phyloP scores from a whole-genome alignment of 2,329 filamentous ascomycete genomes.

The Colletotrichum brevisporum region DNA sequence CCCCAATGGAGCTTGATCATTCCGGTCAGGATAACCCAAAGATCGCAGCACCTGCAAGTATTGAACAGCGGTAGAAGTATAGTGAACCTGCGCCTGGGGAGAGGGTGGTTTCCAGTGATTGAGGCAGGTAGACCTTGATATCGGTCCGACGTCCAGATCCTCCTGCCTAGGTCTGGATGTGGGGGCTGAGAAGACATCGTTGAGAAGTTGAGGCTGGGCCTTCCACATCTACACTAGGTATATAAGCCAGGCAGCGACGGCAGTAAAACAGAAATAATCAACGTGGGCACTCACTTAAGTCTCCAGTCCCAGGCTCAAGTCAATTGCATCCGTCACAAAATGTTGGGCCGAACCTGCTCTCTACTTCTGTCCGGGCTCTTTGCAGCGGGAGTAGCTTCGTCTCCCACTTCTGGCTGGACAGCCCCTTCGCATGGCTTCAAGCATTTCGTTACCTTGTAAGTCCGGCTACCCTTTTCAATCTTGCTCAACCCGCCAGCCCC shows the following conservation, averaged over 20 bases:
- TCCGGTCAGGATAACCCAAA: background rate
- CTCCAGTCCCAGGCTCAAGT: too few species aligned
- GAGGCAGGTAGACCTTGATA: background rate
- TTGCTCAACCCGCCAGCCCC: background rate
- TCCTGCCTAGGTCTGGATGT: too few species aligned
- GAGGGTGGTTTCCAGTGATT: background rate
- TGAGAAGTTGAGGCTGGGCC: too few species aligned
- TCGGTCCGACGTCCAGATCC: too few species aligned
- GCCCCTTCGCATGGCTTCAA: background rate
- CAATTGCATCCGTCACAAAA: too few species aligned
- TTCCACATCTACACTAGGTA: too few species aligned
- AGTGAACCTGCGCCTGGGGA: background rate
- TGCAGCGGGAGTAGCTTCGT: background rate
- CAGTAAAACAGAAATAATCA: too few species aligned
- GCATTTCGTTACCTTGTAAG: slow-evolving; percentile 12
- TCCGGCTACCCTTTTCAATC: background rate
- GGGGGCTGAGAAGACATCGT: too few species aligned
- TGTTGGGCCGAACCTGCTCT: background rate
- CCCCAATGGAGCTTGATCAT: too few species aligned
- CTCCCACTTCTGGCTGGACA: background rate
- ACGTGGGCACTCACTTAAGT: too few species aligned
- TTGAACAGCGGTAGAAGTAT: background rate
- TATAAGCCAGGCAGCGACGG: too few species aligned
- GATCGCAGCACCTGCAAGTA: background rate
- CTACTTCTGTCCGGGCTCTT: background rate